Percentiles rank a stretch among this genome's conserved stretches.
Evolutionary conservation across 2,329 filamentous ascomycete genomes (phyloP).

Genomic region (Phyllosticta paracitricarpa): DNA sequence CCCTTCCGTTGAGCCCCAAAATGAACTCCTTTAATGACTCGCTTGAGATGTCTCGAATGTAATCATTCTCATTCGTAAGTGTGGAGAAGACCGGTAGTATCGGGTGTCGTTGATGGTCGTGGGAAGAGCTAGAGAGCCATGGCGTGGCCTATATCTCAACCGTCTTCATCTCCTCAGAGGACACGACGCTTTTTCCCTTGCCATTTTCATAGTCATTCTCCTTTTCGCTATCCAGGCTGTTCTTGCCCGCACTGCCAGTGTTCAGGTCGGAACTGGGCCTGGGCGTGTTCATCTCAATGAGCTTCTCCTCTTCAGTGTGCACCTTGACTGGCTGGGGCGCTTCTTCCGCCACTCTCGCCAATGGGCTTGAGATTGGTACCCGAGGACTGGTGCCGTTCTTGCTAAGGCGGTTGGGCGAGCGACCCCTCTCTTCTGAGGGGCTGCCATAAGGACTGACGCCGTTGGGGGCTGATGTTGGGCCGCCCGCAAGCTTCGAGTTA

Average conservation of each 20-base stretch:
- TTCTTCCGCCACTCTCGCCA: slow-evolving; percentile 69
- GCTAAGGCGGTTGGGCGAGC: slow-evolving; percentile 58
- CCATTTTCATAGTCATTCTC: slow-evolving; percentile 23
- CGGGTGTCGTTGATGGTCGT: neutral
- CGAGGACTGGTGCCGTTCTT: slow-evolving; percentile 55
- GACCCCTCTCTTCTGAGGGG: slow-evolving; percentile 53
- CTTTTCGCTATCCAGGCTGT: slow-evolving; percentile 29
- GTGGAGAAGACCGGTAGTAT: neutral
- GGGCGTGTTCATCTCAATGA: slow-evolving; percentile 34
- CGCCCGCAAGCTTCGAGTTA: slow-evolving; percentile 37
- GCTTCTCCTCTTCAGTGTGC: slow-evolving; percentile 30
- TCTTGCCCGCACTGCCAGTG: slow-evolving; percentile 15
- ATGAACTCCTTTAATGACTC: neutral
- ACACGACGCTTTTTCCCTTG: slow-evolving; percentile 14
- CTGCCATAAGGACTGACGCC: slow-evolving; percentile 50
- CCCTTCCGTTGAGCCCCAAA: neutral
- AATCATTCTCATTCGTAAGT: neutral
- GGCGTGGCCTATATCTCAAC: slow-evolving; percentile 33
- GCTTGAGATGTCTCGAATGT: neutral
- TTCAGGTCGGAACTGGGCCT: slow-evolving; percentile 28
- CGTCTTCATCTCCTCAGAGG: slow-evolving; percentile 36
- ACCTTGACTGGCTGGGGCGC: slow-evolving; percentile 29
- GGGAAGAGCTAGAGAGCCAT: neutral
- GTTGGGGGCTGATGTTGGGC: slow-evolving; percentile 22
- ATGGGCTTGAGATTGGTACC: slow-evolving; percentile 58